These are phyloP conservation scores for Prunus padus DNA, from an alignment of 306 rosid genomes.

Conservation along the genomic window DNA sequence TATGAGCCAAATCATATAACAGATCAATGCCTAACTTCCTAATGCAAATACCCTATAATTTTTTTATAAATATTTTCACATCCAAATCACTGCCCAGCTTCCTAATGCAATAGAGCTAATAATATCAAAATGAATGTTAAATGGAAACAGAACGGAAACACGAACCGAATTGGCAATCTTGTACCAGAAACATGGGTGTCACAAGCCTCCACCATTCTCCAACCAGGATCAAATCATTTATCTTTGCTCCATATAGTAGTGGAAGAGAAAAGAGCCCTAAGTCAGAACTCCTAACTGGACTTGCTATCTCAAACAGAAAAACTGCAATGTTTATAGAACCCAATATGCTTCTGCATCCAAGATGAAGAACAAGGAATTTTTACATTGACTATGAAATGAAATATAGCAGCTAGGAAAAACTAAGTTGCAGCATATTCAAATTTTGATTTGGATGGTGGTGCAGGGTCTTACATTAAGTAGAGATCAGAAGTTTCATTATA, in stretches of 20 bases:
- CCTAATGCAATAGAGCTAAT: background rate
- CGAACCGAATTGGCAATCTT: conserved; percentile 70
- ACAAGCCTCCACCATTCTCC: conserved; percentile 99
- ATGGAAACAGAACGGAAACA: conserved; percentile 56
- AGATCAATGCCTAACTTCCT: no score
- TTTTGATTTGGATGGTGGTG: background rate
- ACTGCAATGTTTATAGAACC: conserved; percentile 81
- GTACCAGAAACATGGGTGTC: conserved; percentile 99
- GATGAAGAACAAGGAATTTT: conserved; percentile 15
- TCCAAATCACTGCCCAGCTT: background rate
- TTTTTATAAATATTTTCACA: background rate
- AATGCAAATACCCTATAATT: background rate
- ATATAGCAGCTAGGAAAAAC: background rate
- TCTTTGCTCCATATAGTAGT: conserved; percentile 79
- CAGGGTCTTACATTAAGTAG: conserved; percentile 52
- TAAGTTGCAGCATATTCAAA: background rate
- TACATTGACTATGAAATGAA: background rate
- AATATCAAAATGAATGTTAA: conserved; percentile 15
- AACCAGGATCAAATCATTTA: conserved; percentile 68
- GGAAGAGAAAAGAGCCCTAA: conserved; percentile 70
- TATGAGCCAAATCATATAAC: background rate
- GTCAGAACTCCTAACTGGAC: conserved; percentile 72
- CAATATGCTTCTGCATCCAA: conserved; percentile 69
- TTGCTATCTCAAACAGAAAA: conserved; percentile 85
- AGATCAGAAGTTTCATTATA: conserved; percentile 52